Conservation (phyloP, 352 stramenopile genomes). For the Phytophthora ramorum region DNA sequence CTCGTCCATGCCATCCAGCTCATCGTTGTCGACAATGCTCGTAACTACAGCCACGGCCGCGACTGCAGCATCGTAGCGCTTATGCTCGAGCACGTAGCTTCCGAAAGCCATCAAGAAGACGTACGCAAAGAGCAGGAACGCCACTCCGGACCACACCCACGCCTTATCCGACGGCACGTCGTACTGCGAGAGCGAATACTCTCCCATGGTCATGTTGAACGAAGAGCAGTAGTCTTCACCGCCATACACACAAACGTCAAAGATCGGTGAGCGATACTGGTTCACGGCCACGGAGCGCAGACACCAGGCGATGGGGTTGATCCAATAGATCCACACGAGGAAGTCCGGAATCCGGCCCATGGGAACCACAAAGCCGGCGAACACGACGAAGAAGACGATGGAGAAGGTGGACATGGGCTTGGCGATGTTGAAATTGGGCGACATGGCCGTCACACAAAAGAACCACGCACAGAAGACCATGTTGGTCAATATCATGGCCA, state of each 20-base stretch:
- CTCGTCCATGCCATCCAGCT: slow-evolving; percentile 8
- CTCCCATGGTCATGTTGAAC: slow-evolving; percentile 37
- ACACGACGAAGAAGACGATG: slow-evolving; percentile 47
- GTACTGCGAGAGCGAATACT: slow-evolving; percentile 39
- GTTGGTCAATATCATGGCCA: slow-evolving; percentile 26
- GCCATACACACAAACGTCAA: slow-evolving; percentile 36
- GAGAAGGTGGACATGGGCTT: slow-evolving; percentile 37
- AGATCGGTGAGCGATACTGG: slow-evolving; percentile 40
- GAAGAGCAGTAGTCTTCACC: slow-evolving; percentile 34
- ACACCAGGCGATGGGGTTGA: slow-evolving; percentile 58
- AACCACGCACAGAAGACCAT: slow-evolving; percentile 23
- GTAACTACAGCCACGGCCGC: slow-evolving; percentile 16
- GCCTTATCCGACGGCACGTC: slow-evolving; percentile 35
- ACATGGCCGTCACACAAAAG: slow-evolving; percentile 30
- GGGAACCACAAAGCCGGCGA: slow-evolving; percentile 49
- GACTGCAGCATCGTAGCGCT: slow-evolving; percentile 30
- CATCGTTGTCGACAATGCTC: slow-evolving; percentile 6
- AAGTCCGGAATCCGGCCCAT: slow-evolving; percentile 40
- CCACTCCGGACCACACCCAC: slow-evolving; percentile 35
- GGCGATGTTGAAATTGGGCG: slow-evolving; percentile 31
- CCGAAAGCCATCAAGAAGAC: slow-evolving; percentile 34
- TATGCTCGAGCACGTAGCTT: slow-evolving; percentile 34
- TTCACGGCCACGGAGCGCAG: slow-evolving; percentile 42
- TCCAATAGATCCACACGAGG: slow-evolving; percentile 68
- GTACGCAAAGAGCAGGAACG: slow-evolving; percentile 28